Conservation (phyloP, 495 filamentous ascomycete genomes). For the Neurospora sp. region DNA sequence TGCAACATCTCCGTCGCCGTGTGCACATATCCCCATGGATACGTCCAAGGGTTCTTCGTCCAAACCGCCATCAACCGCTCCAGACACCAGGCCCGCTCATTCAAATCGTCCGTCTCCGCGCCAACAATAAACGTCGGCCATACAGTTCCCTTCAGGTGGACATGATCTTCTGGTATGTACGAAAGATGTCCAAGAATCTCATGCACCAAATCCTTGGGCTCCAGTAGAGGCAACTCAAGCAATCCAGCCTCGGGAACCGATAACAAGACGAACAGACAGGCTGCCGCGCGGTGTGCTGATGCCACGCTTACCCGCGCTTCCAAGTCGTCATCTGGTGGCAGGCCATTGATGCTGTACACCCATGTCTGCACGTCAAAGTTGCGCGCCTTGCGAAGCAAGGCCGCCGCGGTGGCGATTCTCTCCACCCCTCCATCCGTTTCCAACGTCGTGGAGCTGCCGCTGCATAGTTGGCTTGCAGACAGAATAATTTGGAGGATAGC, state of each 20-base stretch:
- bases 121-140: conserved; percentile 52
- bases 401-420: conserved; percentile 13
- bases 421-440: neutral
- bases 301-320: conserved; percentile 32
- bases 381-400: conserved; percentile 21
- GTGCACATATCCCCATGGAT: conserved; percentile 36
- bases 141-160: conserved; percentile 44
- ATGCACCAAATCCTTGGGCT: conserved; percentile 28
- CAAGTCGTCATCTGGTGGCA: conserved; percentile 22
- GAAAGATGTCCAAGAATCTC: conserved; percentile 37
- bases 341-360: conserved; percentile 26
- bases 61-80: conserved; percentile 28
- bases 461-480: conserved; percentile 22
- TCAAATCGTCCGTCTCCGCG: conserved; percentile 31
- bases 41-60: conserved; percentile 20
- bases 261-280: conserved; percentile 30
- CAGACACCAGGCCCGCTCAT: conserved; percentile 24
- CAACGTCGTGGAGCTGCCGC: conserved; percentile 3
- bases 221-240: neutral
- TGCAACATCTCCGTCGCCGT: conserved; percentile 32
- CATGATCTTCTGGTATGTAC: conserved; percentile 32
- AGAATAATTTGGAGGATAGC: conserved; percentile 29
- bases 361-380: conserved; percentile 26
- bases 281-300: conserved; percentile 34
- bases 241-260: conserved; percentile 13